Base-by-base conservation (phyloP, 2,329 filamentous ascomycete genomes). In the Thermomyces lanuginosus region DNA sequence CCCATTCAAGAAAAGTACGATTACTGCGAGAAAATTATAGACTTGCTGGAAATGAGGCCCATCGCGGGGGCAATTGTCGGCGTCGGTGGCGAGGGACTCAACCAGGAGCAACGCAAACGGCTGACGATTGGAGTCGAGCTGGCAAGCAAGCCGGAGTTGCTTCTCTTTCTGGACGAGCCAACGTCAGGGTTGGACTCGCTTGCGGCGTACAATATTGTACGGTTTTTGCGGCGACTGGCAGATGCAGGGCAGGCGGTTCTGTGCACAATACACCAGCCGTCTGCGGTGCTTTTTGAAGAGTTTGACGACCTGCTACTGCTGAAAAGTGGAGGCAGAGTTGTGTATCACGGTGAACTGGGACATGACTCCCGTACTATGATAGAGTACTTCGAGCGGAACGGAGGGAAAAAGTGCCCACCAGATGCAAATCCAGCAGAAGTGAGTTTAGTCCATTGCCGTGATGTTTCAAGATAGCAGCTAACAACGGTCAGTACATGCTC, bases 211-310 rank as follows among this genome's bases (percentile, higher is more conserved):
- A 69, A 72, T 36, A 73, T 74, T 34, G 59, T 72, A 2, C 60
- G 66, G 0, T 71, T 75, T 35, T 49, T 76, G 5, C 60, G 67
- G 3, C 72, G 72, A 39, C 55, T 76, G 2, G 66, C 70, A 1
- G 64, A 69, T n/a, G 76, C 77, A 2, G 83, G 82, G 2, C 83
- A 92, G 46, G 82, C 82, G 6, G 82, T 92, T 39, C 65, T 92
- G 3, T 91, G 81, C 55, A 92, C 83, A 0, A 92, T 92, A 36
- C 83, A 92, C 49, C 83, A 92, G 48, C 82, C 83, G 1, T 86
- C 83, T 38, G 78, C 79, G 9, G 73, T 79, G 0, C 63, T 92
- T 0, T 92, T 92, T 40, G 79, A 89, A 49, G 76, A 83, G 50
- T 92, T 92, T 38, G 82, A 92, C 46, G 69, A 81, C 8, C 64